phyloP scores from a whole-genome alignment of 148 eudicot genomes.

The Arbutus unedo region DNA sequence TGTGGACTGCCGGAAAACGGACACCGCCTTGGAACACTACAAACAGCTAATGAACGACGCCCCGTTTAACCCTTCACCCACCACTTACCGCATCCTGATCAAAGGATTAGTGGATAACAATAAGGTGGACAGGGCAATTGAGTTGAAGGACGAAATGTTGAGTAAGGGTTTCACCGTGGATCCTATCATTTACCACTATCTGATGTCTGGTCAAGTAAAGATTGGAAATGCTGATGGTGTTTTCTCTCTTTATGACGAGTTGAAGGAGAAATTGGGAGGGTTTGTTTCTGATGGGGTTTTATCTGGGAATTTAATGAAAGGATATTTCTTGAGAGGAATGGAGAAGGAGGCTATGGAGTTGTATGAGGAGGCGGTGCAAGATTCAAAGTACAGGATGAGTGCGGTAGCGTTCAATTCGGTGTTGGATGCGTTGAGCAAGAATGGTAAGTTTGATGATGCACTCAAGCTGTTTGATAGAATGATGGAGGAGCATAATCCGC shows the following conservation, averaged over 20 bases:
- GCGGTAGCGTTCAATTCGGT: constrained; percentile 64
- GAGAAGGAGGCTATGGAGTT: constrained; percentile 73
- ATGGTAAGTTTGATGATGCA: constrained; percentile 76
- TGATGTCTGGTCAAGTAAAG: constrained; percentile 74
- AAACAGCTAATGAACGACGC: constrained; percentile 74
- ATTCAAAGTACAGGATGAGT: constrained; percentile 63
- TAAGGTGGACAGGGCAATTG: constrained; percentile 67
- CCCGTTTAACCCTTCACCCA: constrained; percentile 68
- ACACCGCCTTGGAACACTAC: constrained; percentile 76
- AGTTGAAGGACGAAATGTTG: constrained; percentile 81
- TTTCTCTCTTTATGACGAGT: constrained; percentile 63
- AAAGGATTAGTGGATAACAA: constrained; percentile 75
- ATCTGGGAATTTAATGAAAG: constrained; percentile 78
- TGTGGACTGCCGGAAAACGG: constrained; percentile 71
- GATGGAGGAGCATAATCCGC: constrained; percentile 68
- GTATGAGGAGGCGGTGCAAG: constrained; percentile 46
- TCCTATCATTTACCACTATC: constrained; percentile 54
- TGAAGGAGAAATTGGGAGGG: constrained; percentile 71
- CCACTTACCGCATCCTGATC: constrained; percentile 61
- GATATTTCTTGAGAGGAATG: constrained; percentile 68
- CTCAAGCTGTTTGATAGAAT: constrained; percentile 71
- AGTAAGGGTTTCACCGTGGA: constrained; percentile 56
- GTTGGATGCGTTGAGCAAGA: constrained; percentile 73
- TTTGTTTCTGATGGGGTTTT: constrained; percentile 56
- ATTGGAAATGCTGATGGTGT: constrained; percentile 52